Percentiles rank a stretch among this genome's conserved stretches.
phyloP scores from a whole-genome alignment of 192 early-diverging fungal species.

The Spinellus fusiger region DNA sequence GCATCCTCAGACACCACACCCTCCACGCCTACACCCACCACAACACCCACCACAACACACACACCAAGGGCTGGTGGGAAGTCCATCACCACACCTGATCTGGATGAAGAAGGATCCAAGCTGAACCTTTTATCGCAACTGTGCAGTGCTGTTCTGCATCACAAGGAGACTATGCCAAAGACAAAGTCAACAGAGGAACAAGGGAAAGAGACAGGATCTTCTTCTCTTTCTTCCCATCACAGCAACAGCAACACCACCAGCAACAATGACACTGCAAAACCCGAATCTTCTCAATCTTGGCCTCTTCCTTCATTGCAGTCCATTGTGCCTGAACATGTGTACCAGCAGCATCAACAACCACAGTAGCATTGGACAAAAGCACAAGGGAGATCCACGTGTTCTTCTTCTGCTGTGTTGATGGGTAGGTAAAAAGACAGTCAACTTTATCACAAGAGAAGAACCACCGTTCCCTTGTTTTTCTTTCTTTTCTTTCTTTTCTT shows the following conservation, averaged over 20 bases:
- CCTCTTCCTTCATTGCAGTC: constrained; percentile 21
- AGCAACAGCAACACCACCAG: neutral
- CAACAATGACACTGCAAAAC: constrained; percentile 23
- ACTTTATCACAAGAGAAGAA: too few relatives aligned
- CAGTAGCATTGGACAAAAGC: too few relatives aligned
- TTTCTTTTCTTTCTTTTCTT: neutral
- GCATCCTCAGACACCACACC: neutral
- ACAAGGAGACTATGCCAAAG: constrained; percentile 11
- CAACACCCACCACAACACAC: constrained; percentile 9
- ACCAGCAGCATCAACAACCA: constrained; percentile 9
- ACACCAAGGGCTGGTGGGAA: constrained; percentile 1
- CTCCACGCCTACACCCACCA: constrained; percentile 5
- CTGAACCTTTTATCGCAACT: constrained; percentile 27
- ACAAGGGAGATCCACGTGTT: too few relatives aligned
- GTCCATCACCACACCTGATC: constrained; percentile 2
- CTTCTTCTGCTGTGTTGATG: too few relatives aligned
- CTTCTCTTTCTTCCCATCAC: constrained; percentile 1
- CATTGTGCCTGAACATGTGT: constrained; percentile 8
- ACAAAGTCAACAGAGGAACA: constrained; percentile 4
- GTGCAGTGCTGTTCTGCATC: constrained; percentile 24
- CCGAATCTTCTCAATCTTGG: constrained; percentile 7
- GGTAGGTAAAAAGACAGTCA: too few relatives aligned
- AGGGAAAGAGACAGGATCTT: neutral
- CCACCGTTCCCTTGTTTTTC: neutral
- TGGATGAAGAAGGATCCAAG: constrained; percentile 28